Evolutionary conservation across 2,329 filamentous ascomycete species (phyloP).

Genomic region (Pseudogymnoascus sp.): DNA sequence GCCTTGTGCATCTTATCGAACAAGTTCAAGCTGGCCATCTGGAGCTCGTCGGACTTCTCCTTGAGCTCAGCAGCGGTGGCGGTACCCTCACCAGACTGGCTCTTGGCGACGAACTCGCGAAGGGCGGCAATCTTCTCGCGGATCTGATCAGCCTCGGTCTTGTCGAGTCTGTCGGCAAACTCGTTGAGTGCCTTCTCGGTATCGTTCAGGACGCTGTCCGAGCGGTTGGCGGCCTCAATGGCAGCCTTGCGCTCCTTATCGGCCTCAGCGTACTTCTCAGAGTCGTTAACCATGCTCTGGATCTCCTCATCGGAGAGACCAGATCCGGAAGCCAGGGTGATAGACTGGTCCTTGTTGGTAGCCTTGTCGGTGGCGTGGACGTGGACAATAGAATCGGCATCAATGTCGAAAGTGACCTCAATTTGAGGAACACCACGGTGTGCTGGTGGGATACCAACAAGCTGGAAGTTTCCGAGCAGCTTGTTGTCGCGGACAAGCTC

Average conservation of each 20-base stretch:
- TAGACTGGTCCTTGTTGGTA: conserved; percentile 98
- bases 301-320: conserved; percentile 94
- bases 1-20: conserved; percentile 99
- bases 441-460: conserved; percentile 91
- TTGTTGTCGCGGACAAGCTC: conserved; percentile 99
- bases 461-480: conserved; percentile 97
- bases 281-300: conserved; percentile 93
- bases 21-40: conserved; percentile 88
- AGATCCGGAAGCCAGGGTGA: conserved; percentile 96
- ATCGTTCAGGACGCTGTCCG: conserved; percentile 92
- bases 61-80: conserved; percentile 89
- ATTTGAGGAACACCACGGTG: conserved; percentile 94
- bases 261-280: conserved; percentile 87
- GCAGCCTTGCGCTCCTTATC: conserved; percentile 95
- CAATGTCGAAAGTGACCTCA: conserved; percentile 98
- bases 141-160: conserved; percentile 87
- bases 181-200: conserved; percentile 98
- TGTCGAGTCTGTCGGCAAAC: conserved; percentile 92
- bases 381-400: conserved; percentile 95
- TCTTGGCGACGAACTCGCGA: conserved; percentile 87
- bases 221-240: conserved; percentile 95
- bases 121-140: conserved; percentile 84
- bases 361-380: conserved; percentile 99
- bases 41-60: conserved; percentile 97
- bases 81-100: conserved; percentile 80